Base-by-base conservation (phyloP, 306 rosid species). In the Oemleria cerasiformis region DNA sequence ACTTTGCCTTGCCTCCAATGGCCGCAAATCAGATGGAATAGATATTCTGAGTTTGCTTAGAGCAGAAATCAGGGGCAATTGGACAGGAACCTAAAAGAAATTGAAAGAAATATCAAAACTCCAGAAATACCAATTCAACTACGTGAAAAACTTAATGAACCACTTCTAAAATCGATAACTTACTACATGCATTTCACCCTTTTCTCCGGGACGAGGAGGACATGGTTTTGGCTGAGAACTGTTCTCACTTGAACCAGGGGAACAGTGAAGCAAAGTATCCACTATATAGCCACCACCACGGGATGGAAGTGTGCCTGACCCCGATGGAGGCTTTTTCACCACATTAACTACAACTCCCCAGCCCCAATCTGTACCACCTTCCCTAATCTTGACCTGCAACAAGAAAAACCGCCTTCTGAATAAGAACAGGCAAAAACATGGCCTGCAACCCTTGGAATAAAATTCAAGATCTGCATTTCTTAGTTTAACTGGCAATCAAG, bases 141-240 rank as follows among this genome's bases (percentile, higher is more conserved):
- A 77, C 20, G 44, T 48, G 41, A 39, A 41, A 23, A 16, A 65
- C 65, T 68, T 12, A 44, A 36, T 44, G 61, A 73, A 61, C 60
- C n/a, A 50, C 8, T 51, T 51, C 64, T 47, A 20, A 63, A 30
- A 56, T 58, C 53, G 40, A 36, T 60, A 21, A 81, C 94, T 84
- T 73, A 94, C 99, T 93, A 94, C 99, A 68, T 94, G 96, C 99
- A 94, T 94, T 91, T 94, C 99, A 55, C 99, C 99, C 82, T 87
- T 91, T 72, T 91, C 97, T 71, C 99, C 99, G 58, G 95, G 97
- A 54, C 82, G 86, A 63, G 98, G 95, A 38, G 95, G 99, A 51
- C 96, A 89, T 48, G 99, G 99, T 79, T 89, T 94, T 84, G 97
- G 92, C 67, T 92, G 90, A 43, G 89, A 79, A 86, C 71, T 81